phyloP scores from a whole-genome alignment of 1,284 basidiomycete genomes.

The Leccinum solheimii region DNA sequence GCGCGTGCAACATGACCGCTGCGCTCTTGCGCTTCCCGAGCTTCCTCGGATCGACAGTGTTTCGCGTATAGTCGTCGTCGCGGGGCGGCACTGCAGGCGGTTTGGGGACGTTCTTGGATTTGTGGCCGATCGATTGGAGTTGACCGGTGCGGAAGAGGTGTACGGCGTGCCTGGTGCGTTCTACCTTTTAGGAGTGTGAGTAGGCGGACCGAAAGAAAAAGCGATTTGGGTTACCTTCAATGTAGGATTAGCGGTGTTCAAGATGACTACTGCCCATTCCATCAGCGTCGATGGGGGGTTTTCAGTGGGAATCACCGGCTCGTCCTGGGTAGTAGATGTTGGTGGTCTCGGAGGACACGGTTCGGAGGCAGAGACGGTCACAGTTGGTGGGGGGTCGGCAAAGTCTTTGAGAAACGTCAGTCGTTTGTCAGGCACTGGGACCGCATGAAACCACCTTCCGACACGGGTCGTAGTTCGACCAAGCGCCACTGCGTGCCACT shows the following conservation, averaged over 20 bases:
- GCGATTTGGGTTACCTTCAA: too few species aligned
- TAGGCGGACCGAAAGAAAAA: too few species aligned
- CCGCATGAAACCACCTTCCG: background rate
- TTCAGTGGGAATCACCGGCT: too few species aligned
- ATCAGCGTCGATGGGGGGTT: too few species aligned
- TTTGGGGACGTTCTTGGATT: background rate
- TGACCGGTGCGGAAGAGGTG: background rate
- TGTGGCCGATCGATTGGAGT: background rate
- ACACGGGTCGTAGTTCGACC: slow-evolving; percentile 4
- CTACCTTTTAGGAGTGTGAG: background rate
- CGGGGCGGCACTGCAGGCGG: background rate
- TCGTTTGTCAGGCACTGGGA: background rate
- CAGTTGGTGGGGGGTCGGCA: background rate
- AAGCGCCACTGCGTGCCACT: background rate
- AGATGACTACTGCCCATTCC: too few species aligned
- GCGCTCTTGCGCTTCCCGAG: background rate
- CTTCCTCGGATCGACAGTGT: slow-evolving; percentile 1
- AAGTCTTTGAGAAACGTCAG: background rate
- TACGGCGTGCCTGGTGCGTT: background rate
- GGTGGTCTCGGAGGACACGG: background rate
- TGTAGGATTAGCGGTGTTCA: too few species aligned
- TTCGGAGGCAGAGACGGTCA: background rate
- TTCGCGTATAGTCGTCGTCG: slow-evolving; percentile 1
- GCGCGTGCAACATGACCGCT: slow-evolving; percentile 1
- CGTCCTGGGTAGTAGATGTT: background rate